Evolutionary conservation across 164 flowering plant genomes (phyloP).

Genomic region (Buxus sempervirens): DNA sequence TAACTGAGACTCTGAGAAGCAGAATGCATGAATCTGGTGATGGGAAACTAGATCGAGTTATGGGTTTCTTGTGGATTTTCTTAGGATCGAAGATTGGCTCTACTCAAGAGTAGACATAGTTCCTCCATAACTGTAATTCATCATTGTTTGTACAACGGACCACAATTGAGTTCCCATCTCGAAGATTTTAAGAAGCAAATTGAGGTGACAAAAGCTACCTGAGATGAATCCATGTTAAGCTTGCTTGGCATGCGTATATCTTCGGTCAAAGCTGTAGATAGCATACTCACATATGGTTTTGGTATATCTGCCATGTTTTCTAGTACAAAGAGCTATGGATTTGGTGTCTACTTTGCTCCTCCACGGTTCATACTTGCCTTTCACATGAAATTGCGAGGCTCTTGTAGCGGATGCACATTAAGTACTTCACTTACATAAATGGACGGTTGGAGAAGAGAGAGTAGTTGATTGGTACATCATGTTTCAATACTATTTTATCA

Average conservation of each 20-base stretch:
- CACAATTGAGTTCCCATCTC: conserved; percentile 33
- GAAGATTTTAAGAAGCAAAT: conserved; percentile 34
- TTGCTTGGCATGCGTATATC: conserved; percentile 56
- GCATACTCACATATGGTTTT: conserved; percentile 47
- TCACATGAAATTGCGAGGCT: too few relatives aligned
- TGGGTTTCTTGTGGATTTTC: conserved; percentile 33
- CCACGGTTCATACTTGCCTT: conserved; percentile 27
- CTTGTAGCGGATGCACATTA: too few relatives aligned
- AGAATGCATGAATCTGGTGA: too few relatives aligned
- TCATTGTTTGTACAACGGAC: conserved; percentile 26
- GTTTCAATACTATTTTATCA: conserved; percentile 34
- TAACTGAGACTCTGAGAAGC: too few relatives aligned
- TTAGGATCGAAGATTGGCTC: conserved; percentile 7
- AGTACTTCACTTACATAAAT: too few relatives aligned
- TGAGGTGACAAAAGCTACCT: conserved; percentile 31
- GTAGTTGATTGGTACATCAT: too few relatives aligned
- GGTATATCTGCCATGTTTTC: conserved; percentile 16
- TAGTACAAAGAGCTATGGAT: conserved; percentile 28
- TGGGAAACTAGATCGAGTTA: conserved; percentile 7
- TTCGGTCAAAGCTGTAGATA: conserved; percentile 22
- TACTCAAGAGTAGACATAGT: conserved; percentile 19
- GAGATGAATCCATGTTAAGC: conserved; percentile 32
- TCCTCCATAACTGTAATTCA: conserved; percentile 29
- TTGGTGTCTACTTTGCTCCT: conserved; percentile 41
- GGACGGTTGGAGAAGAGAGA: too few relatives aligned